These are phyloP conservation scores for Waltiozyma sp. DNA, from an alignment of 1,139 yeast genomes.

Conservation along the genomic window DNA sequence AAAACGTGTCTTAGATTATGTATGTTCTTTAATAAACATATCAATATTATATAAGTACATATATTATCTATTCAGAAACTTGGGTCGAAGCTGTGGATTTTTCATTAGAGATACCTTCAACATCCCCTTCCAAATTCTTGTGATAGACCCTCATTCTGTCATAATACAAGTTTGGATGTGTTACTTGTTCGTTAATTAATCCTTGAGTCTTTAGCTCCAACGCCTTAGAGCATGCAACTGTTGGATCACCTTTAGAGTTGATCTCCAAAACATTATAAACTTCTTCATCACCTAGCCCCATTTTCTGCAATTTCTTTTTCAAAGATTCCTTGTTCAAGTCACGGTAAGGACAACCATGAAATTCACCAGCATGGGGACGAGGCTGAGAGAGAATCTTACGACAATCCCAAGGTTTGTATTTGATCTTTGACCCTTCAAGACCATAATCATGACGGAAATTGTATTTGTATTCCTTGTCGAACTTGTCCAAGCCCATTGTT, in stretches of 20 bases:
- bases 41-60: no score
- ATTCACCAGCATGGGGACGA: slow-evolving; percentile 59
- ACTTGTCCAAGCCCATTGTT: slow-evolving; percentile 59
- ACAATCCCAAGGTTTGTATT: slow-evolving; percentile 83
- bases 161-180: slow-evolving; percentile 83
- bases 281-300: slow-evolving; percentile 65
- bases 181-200: slow-evolving; percentile 43
- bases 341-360: slow-evolving; percentile 90
- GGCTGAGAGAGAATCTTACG: slow-evolving; percentile 64
- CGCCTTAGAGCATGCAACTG: slow-evolving; percentile 83
- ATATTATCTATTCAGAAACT: not conserved
- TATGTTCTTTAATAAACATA: not conserved
- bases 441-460: slow-evolving; percentile 86
- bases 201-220: slow-evolving; percentile 51
- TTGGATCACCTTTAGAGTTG: slow-evolving; percentile 56
- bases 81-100: not conserved
- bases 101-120: not conserved
- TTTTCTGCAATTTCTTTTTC: slow-evolving; percentile 38
- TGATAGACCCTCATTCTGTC: slow-evolving; percentile 40
- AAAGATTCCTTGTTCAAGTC: slow-evolving; percentile 58
- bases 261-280: slow-evolving; percentile 55
- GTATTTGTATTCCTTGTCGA: slow-evolving; percentile 80
- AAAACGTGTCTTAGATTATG: no score
- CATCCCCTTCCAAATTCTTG: not conserved
- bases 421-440: slow-evolving; percentile 78